These are phyloP conservation scores for Vickermania ingenoplastis DNA, from an alignment of 208 protist species.

Conservation along the genomic window DNA sequence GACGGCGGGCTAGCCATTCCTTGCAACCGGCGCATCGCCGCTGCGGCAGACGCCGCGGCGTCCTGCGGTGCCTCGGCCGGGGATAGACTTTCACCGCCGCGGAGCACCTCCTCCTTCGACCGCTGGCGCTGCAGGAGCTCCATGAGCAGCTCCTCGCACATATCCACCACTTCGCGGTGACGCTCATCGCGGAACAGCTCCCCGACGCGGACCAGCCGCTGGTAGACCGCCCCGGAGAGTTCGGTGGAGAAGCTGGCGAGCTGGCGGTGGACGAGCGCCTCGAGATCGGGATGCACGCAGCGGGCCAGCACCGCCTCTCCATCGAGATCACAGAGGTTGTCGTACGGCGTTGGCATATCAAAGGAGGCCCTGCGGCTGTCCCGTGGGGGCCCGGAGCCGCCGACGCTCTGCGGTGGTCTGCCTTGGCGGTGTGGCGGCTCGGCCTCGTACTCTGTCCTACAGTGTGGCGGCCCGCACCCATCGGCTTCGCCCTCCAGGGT, in stretches of 20 bases:
- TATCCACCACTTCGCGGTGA: conserved; percentile 28
- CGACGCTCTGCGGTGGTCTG: too few species aligned
- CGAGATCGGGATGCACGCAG: background rate
- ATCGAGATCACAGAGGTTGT: background rate
- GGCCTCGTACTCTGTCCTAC: too few species aligned
- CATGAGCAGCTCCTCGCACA: conserved; percentile 13
- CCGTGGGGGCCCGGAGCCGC: too few species aligned
- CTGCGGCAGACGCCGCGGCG: background rate
- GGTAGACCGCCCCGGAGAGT: background rate
- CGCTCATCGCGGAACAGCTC: conserved; percentile 30
- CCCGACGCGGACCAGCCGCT: background rate
- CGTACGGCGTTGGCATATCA: background rate
- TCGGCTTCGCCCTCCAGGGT: too few species aligned
- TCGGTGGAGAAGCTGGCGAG: background rate
- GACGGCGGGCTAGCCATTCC: too few species aligned
- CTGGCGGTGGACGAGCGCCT: background rate
- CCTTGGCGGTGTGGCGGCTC: too few species aligned
- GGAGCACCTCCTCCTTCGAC: conserved; percentile 5
- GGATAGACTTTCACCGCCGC: too few species aligned
- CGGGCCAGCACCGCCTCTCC: background rate
- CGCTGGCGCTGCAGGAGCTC: conserved; percentile 8
- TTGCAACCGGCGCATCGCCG: background rate
- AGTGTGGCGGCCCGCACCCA: too few species aligned
- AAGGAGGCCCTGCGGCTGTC: too few species aligned
- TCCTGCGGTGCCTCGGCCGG: background rate